Evolutionary conservation across 106 monocot genomes (phyloP), one percentile per base, ranked within the genome.

Genomic region (Dioscorea alata): DNA sequence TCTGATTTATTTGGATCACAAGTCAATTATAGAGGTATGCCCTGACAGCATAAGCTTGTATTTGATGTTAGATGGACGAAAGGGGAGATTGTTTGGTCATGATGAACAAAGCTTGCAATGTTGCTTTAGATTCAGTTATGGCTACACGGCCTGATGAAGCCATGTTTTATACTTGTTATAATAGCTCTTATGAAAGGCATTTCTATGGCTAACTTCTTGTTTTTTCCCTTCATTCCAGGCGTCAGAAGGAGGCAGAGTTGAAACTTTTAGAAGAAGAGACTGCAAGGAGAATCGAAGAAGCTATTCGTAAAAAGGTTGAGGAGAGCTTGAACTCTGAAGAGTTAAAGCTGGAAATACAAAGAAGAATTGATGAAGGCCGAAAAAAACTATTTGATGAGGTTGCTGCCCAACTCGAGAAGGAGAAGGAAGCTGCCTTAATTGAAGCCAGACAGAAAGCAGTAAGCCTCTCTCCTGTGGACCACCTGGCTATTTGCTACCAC

Each of bases 211-310:
- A 76, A 0, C 14, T 66, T 20, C 21, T 65, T 58, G 60, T 71
- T 23, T 28, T 33, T 42, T 42, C 10, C 42, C 42, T 42, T 5
- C 42, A 42, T 42, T 60, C 16, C 74, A 97, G 97, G 92, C 84
- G 89, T 21, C 97, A 97, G 33, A 83, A 81, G 49, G 97, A 97
- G 69, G 92, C 88, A 72, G 97, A 97, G 63, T 75, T 92, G 23
- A 92, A 87, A 76, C 72, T 97, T 25, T 73, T 97, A 80, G 97
- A 97, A 75, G 97, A 97, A 60, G 97, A 97, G 73, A 97, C 97
- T 82, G 89, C 92, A 50, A 71, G 69, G 49, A 86, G 97, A 81
- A 71, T 97, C 69, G 97, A 97, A 71, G 92, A 97, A 75, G 92
- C 97, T 65, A 97, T 97, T 49, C 80, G 86, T 63, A 92, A 92